Evolutionary conservation across 1,284 basidiomycete species (phyloP).

Genomic region (Polyporus tsugae): DNA sequence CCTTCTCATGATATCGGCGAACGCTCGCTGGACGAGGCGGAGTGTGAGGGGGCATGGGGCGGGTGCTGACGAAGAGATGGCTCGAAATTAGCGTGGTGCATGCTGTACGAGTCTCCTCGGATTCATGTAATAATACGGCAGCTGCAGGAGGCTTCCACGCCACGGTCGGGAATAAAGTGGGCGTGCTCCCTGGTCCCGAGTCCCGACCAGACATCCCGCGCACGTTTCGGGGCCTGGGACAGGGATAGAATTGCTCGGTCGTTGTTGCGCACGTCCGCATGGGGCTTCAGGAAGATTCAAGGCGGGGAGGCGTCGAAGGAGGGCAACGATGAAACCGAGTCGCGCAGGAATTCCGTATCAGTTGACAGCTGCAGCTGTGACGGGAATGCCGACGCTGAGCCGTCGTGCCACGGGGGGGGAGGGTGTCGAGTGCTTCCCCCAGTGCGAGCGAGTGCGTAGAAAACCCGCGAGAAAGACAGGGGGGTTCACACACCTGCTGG

Average conservation of each 20-base stretch:
- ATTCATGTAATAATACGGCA: conserved; percentile 15
- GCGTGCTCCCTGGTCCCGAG: conserved; percentile 17
- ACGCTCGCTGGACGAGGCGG: conserved; percentile 25
- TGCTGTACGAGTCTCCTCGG: conserved; percentile 26
- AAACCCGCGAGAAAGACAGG: conserved; percentile 30
- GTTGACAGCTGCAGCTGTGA: conserved; percentile 27
- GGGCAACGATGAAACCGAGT: conserved; percentile 24
- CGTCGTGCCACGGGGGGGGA: conserved; percentile 22
- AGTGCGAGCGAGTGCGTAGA: conserved; percentile 24
- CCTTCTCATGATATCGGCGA: conserved; percentile 32
- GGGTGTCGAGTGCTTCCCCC: conserved; percentile 20
- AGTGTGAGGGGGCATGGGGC: conserved; percentile 11
- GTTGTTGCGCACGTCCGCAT: conserved; percentile 20
- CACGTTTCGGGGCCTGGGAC: conserved; percentile 9
- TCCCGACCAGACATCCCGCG: conserved; percentile 19
- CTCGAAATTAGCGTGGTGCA: conserved; percentile 29
- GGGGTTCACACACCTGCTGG: conserved; percentile 34
- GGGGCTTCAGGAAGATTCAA: conserved; percentile 26
- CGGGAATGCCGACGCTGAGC: conserved; percentile 27
- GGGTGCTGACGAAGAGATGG: conserved; percentile 21
- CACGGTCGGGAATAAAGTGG: conserved; percentile 27
- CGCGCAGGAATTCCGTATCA: conserved; percentile 30
- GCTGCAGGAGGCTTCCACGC: conserved; percentile 24
- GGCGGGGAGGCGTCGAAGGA: conserved; percentile 9
- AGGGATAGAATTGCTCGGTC: conserved; percentile 26